Conservation (phyloP, 495 filamentous ascomycete species). For the Xylaria sp. region DNA sequence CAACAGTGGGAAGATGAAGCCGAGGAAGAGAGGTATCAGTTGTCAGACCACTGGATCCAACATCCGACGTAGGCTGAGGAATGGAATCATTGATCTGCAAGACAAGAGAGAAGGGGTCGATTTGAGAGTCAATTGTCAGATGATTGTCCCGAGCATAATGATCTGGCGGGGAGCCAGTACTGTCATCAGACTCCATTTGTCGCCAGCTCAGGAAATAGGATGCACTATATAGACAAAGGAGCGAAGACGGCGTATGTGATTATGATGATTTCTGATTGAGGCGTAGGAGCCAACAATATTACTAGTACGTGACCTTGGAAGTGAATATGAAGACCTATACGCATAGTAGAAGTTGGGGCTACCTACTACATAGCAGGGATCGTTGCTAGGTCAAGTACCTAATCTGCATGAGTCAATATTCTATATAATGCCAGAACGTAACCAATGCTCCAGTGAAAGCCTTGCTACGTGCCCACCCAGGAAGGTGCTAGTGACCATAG, state of each 20-base stretch:
- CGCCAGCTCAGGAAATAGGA: neutral
- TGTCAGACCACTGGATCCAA: conserved; percentile 11
- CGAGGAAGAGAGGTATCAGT: conserved; percentile 38
- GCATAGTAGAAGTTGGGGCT: neutral
- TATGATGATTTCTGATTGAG: neutral
- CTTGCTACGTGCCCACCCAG: no score
- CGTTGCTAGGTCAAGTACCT: neutral
- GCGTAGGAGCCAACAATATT: no score
- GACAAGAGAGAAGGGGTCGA: conserved; percentile 27
- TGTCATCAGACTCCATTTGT: conserved; percentile 29
- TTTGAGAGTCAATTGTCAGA: conserved; percentile 47
- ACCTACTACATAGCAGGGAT: no score
- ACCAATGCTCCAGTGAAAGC: neutral
- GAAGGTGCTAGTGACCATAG: no score
- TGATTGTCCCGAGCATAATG: conserved; percentile 53
- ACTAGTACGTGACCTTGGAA: no score
- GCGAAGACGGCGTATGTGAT: neutral
- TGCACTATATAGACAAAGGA: neutral
- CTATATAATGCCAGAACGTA: neutral
- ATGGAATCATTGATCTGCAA: conserved; percentile 24
- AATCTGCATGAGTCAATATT: neutral
- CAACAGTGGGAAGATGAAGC: conserved; percentile 33
- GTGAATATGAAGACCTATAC: neutral
- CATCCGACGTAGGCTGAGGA: neutral
- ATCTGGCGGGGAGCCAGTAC: conserved; percentile 28